Evolutionary conservation across 2,329 filamentous ascomycete species (phyloP).

Genomic region (Oidium heveae): DNA sequence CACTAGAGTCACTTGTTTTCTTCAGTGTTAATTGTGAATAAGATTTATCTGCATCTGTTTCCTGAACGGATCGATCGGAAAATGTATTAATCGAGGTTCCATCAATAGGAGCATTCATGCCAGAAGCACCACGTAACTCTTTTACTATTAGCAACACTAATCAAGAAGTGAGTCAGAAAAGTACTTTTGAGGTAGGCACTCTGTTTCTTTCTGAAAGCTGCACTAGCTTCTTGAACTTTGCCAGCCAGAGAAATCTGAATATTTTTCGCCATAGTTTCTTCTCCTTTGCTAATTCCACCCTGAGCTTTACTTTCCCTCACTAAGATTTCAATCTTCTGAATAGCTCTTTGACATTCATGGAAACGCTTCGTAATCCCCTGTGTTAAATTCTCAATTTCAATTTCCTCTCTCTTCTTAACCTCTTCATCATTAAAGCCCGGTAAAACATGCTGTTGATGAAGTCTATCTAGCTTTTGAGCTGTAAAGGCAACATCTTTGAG

Average conservation of each 20-base stretch:
- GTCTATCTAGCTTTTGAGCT: conserved; percentile 61
- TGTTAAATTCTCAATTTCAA: conserved; percentile 72
- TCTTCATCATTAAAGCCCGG: conserved; percentile 79
- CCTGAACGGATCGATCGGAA: conserved; percentile 65
- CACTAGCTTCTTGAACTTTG: conserved; percentile 74
- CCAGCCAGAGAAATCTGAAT: conserved; percentile 79
- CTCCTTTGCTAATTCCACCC: conserved; percentile 49
- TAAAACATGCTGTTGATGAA: conserved; percentile 92
- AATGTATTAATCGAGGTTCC: conserved; percentile 29
- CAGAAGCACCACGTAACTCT: conserved; percentile 54
- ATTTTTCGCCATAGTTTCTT: conserved; percentile 90
- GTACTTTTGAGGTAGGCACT: conserved; percentile 84
- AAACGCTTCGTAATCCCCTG: conserved; percentile 76
- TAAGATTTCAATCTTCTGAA: conserved; percentile 71
- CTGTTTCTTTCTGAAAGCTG: conserved; percentile 89
- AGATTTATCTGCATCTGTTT: conserved; percentile 79
- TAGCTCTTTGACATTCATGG: conserved; percentile 69
- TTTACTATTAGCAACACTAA: conserved; percentile 4
- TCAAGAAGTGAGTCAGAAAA: conserved; percentile 4
- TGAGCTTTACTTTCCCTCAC: conserved; percentile 54
- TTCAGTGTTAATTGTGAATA: conserved; percentile 78
- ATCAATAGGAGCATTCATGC: conserved; percentile 28
- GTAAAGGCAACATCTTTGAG: conserved; percentile 60
- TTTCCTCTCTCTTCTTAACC: conserved; percentile 63
- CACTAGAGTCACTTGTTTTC: conserved; percentile 45